Conservation (phyloP, 495 filamentous ascomycete species). For the Evernia prunastri region DNA sequence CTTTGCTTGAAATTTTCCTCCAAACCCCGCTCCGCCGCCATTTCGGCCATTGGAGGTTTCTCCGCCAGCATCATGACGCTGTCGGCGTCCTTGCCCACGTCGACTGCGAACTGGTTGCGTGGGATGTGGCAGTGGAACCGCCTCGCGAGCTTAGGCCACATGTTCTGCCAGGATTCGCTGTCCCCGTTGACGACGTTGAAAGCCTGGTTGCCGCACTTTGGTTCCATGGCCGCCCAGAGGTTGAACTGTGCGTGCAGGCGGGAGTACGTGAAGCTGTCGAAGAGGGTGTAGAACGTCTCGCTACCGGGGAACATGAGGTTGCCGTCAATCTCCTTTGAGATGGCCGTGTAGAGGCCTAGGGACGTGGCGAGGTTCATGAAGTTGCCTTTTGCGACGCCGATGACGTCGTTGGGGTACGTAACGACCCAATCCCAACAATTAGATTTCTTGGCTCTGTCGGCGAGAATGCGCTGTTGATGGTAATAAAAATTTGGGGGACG, state of each 20-base stretch:
- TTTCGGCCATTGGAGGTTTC: conserved; percentile 38
- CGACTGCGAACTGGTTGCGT: conserved; percentile 39
- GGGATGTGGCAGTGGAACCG: conserved; percentile 37
- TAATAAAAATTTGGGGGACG: conserved; percentile 38
- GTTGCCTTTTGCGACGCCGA: conserved; percentile 35
- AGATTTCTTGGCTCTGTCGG: conserved; percentile 29
- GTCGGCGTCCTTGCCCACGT: conserved; percentile 22
- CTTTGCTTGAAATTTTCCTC: conserved; percentile 29
- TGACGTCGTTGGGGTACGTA: conserved; percentile 50
- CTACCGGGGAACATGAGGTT: conserved; percentile 44
- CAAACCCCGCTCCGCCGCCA: conserved; percentile 38
- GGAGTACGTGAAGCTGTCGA: conserved; percentile 47
- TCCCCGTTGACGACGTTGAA: conserved; percentile 55
- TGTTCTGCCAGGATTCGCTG: conserved; percentile 45
- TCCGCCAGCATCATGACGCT: conserved; percentile 30
- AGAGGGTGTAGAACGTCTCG: conserved; percentile 42
- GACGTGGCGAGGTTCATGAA: conserved; percentile 52
- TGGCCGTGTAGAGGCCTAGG: conserved; percentile 45
- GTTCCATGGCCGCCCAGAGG: conserved; percentile 45
- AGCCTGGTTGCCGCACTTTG: conserved; percentile 40
- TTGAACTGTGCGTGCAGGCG: conserved; percentile 48
- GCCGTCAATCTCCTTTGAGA: conserved; percentile 42
- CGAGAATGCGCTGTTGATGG: conserved; percentile 40
- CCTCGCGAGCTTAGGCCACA: conserved; percentile 44
- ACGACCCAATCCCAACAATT: conserved; percentile 40